Conservation (phyloP, 495 filamentous ascomycete species). For the Penicillium simplicissimum region DNA sequence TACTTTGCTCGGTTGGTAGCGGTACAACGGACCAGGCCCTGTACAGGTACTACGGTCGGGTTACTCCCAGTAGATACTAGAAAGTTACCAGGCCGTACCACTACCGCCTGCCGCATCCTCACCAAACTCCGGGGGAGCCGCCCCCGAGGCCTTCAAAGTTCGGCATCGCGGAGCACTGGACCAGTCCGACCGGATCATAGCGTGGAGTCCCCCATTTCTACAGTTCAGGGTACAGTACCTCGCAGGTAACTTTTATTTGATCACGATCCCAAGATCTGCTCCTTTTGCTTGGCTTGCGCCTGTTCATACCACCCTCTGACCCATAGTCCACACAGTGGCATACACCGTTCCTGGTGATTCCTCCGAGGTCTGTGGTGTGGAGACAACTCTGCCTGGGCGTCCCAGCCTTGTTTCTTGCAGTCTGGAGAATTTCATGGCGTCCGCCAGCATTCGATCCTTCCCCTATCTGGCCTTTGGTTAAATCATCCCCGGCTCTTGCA, state of each 20-base stretch:
- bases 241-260: not conserved
- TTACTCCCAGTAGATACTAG: too few relatives aligned
- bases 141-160: slow-evolving; percentile 14
- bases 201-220: slow-evolving; percentile 1
- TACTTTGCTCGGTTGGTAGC: not conserved
- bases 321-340: not conserved
- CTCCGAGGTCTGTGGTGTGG: not conserved
- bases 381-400: not conserved
- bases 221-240: not conserved
- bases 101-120: not conserved
- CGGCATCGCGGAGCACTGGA: not conserved
- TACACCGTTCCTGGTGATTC: not conserved
- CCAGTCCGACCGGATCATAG: not conserved
- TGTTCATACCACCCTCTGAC: not conserved
- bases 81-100: not conserved
- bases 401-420: slow-evolving; percentile 1
- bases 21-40: not conserved
- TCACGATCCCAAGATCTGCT: not conserved
- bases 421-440: not conserved
- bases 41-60: too few relatives aligned
- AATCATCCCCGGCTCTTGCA: slow-evolving; percentile 13
- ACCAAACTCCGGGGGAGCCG: slow-evolving; percentile 12
- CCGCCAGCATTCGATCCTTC: slow-evolving; percentile 11
- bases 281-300: too few relatives aligned
- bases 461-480: slow-evolving; percentile 13